Evolutionary conservation across 176 grass and related monocot species (phyloP), one percentile per base, ranked within the genome.

Genomic region (Thinopyrum elongatum): DNA sequence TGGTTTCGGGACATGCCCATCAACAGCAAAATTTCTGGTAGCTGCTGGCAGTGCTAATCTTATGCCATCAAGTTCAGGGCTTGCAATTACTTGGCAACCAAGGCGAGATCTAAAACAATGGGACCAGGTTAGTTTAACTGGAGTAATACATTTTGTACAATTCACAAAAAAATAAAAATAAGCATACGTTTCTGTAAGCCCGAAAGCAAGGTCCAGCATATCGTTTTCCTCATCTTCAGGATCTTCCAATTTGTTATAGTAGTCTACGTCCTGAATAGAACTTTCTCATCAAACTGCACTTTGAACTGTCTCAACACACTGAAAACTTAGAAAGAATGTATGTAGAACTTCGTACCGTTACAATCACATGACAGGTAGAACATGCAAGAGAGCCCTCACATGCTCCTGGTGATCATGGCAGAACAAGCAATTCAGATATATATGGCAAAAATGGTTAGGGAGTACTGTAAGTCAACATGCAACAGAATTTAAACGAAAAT

Each of bases 141-240:
- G 65, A 61, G 77, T 38, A 84, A 69, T 38, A 62, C 6, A 4
- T 84, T 35, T 28, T 61, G 5, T 68, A 87, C 11, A 59, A 84
- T 87, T 81, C 6, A 83, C 21, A 80, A 80, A 77, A 11, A 80
- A 10, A 10, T 3, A 39, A 39, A 73, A 70, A 70, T 31, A 75
- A 26, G 30, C 80, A 62, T 89, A 98, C 94, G 82, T 95, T 66
- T 92, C 86, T 80, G 88, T 95, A 77, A 98, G 90, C 33, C 94
- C 94, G 83, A 98, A 96, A 58, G 97, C 94, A 60, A 98, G 97
- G 86, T 98, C 97, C 61, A 98, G 72, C 97, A 98, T 96, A 87
- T 98, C 97, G 64, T 98, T 95, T 89, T 95, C 97, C 89, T 98
- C 97, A 84, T 98, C 96, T 27, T 59, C 80, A 25, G 94, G 97